Conservation (phyloP, 768 basidiomycete species). For the Leccinum subgranulosum region DNA sequence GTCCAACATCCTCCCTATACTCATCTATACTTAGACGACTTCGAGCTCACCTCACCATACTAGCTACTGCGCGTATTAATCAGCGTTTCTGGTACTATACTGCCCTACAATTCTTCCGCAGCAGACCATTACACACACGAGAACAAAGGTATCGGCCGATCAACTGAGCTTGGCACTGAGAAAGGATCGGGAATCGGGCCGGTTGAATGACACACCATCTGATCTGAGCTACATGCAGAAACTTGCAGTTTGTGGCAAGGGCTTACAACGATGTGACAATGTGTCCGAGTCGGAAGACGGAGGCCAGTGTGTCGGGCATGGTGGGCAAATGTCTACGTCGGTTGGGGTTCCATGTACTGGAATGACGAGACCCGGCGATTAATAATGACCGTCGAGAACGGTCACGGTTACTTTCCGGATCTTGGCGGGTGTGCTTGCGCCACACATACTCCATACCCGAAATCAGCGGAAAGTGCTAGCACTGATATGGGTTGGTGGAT, state of each 20-base stretch:
- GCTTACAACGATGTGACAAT: too few relatives aligned
- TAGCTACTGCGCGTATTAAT: not conserved
- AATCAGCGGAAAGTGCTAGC: not conserved
- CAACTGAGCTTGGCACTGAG: not conserved
- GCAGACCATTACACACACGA: not conserved
- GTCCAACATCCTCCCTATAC: too few relatives aligned
- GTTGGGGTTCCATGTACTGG: not conserved
- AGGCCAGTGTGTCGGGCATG: not conserved
- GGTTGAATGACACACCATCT: not conserved
- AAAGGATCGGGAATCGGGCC: not conserved
- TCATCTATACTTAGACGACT: too few relatives aligned
- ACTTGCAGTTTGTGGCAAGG: not conserved
- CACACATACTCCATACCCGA: not conserved
- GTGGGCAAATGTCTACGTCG: not conserved
- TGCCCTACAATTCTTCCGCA: not conserved
- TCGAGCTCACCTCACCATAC: too few relatives aligned
- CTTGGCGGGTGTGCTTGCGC: not conserved
- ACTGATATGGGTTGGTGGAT: not conserved
- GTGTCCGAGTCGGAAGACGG: not conserved
- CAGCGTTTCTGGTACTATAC: not conserved
- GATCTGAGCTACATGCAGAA: not conserved
- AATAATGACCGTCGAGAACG: not conserved
- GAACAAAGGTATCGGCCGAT: not conserved
- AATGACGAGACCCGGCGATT: not conserved
- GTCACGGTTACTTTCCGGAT: constrained; percentile 1